These are phyloP conservation scores for Lecanicillium sp. DNA, from an alignment of 2,329 filamentous ascomycete genomes.

Conservation along the genomic window DNA sequence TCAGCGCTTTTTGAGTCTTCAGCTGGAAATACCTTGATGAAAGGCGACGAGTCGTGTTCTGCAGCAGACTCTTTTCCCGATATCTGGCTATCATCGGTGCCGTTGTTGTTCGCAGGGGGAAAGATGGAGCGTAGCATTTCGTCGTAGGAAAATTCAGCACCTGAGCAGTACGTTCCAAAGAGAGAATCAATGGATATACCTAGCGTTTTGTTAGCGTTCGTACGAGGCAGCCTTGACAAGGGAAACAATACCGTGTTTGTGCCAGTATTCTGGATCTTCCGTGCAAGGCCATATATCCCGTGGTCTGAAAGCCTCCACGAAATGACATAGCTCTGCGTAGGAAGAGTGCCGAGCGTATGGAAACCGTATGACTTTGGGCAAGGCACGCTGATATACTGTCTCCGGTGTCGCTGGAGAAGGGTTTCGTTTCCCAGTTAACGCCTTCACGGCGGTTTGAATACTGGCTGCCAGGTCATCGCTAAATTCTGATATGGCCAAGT, in stretches of 20 bases:
- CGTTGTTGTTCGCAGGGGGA: conserved; percentile 4
- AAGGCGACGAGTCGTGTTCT: too few species aligned
- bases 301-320: conserved; percentile 62
- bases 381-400: background rate
- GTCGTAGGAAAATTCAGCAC: conserved; percentile 57
- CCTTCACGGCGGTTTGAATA: conserved; percentile 15
- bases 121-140: conserved; percentile 37
- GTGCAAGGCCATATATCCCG: conserved; percentile 80
- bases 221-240: too few species aligned
- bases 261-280: conserved; percentile 56
- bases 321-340: conserved; percentile 65
- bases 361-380: conserved; percentile 49
- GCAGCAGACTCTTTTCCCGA: background rate
- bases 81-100: background rate
- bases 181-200: conserved; percentile 56
- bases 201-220: conserved; percentile 10
- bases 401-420: too few species aligned
- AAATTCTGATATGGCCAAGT: conserved; percentile 20
- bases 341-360: conserved; percentile 89
- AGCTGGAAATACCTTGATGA: too few species aligned
- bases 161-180: conserved; percentile 64
- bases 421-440: background rate
- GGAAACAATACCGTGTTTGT: conserved; percentile 31
- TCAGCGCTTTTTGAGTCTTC: too few species aligned
- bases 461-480: conserved; percentile 20